Percentiles rank a stretch among this genome's conserved stretches.
Evolutionary conservation across 352 stramenopile genomes (phyloP).

Genomic region (Pythium diclinum): DNA sequence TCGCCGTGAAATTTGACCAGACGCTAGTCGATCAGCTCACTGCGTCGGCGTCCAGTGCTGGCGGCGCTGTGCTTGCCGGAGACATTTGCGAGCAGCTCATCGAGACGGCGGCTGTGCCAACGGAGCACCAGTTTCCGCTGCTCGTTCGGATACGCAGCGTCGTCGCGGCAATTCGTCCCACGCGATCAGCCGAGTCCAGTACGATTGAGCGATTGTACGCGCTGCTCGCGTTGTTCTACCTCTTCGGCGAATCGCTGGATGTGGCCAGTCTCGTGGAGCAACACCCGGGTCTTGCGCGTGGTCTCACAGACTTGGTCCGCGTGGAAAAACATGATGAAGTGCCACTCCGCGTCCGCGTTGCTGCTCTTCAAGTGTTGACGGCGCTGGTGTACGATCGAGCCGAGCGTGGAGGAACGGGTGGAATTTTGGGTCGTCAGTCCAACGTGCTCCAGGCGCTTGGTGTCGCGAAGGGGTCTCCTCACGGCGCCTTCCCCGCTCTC

Average conservation of each 20-base stretch:
- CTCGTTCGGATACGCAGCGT: constrained; percentile 59
- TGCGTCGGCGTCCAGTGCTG: background rate
- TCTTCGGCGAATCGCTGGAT: constrained; percentile 72
- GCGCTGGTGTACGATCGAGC: constrained; percentile 77
- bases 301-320: constrained; percentile 71
- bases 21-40: background rate
- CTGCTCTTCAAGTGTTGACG: constrained; percentile 67
- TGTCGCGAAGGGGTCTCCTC: constrained; percentile 71
- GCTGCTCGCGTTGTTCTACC: constrained; percentile 69
- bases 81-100: constrained; percentile 56
- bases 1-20: constrained; percentile 14
- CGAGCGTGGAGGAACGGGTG: constrained; percentile 57
- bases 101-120: constrained; percentile 44
- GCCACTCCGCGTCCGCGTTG: constrained; percentile 53
- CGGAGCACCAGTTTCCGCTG: constrained; percentile 69
- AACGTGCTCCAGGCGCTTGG: constrained; percentile 75
- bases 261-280: constrained; percentile 78
- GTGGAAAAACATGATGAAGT: constrained; percentile 65
- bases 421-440: constrained; percentile 72
- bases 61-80: constrained; percentile 1
- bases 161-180: constrained; percentile 32
- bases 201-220: constrained; percentile 70
- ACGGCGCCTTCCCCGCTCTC: constrained; percentile 79
- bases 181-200: constrained; percentile 35
- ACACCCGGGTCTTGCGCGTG: constrained; percentile 68